These are phyloP conservation scores for Eucalyptus sp. DNA, from an alignment of 345 rosid genomes.

Conservation along the genomic window DNA sequence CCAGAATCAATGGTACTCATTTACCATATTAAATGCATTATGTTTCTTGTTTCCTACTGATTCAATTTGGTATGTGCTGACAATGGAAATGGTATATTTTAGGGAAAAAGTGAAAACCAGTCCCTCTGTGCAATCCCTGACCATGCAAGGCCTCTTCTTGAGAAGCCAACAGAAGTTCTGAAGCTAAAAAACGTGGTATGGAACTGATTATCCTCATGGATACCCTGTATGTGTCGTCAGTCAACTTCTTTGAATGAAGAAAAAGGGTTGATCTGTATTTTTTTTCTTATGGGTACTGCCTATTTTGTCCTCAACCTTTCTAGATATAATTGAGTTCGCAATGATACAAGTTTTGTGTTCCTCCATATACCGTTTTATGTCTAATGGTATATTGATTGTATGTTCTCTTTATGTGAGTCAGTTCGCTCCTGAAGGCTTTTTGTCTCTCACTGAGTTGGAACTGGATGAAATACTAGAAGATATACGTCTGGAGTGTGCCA, in stretches of 20 bases:
- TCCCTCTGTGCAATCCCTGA: conserved; percentile 55
- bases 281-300: not conserved
- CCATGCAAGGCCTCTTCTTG: conserved; percentile 68
- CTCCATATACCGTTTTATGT: not conserved
- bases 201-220: not conserved
- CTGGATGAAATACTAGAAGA: conserved; percentile 79
- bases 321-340: not conserved
- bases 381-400: not conserved
- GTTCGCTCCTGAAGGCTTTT: conserved; percentile 47
- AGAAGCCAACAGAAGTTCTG: conserved; percentile 61
- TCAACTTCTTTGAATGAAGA: not conserved
- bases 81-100: not conserved
- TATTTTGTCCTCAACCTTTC: not conserved
- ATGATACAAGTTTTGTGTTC: not conserved
- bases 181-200: conserved; percentile 85
- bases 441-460: conserved; percentile 40
- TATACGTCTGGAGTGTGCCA: conserved; percentile 74
- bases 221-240: not conserved
- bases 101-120: conserved; percentile 37
- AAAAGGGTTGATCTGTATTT: not conserved
- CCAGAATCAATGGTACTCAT: conserved; percentile 34
- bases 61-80: conserved; percentile 1
- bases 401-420: conserved; percentile 12
- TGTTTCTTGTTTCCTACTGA: not conserved
- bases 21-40: not conserved